Base-by-base conservation (phyloP, 1,284 basidiomycete species). In the Irpex sp. region DNA sequence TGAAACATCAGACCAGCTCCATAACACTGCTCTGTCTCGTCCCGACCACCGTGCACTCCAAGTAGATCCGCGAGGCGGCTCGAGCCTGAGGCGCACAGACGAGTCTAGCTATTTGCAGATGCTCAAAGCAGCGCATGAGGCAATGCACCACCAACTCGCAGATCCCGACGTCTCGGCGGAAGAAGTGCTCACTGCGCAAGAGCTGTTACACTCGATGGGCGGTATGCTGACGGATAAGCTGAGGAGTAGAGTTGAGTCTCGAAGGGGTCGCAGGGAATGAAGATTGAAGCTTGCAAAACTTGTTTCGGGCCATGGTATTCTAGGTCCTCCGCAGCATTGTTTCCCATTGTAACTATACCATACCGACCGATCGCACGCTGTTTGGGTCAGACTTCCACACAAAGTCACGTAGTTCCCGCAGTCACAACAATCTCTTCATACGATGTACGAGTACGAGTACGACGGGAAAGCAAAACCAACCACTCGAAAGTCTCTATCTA, bases 151-250 rank as follows among this genome's bases (percentile, higher is more conserved):
- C 4, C 18, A 23, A 19, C 48, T 45, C 14, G 52, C 36, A n/a
- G 42, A 55, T 8, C 5, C 39, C 4, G 52, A 59, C 14, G 36
- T 56, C 9, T 18, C 58, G 1, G 14, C 48, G 6, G 58, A 56
- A 6, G 58, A 59, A 9, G 53, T 48, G 1, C 9, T 59, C 10
- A 36, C 58, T 28, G 58, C 58, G 4, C 58, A 59, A 36, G 52
- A 59, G 19, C 8, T 47, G 16, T 10, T 48, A 12, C 14, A 42
- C 16, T 19, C 18, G 16, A 59, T 59, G 51, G 37, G 45, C 18
- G 23, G 35, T 16, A 54, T 49, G 19, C 12, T 59, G 19, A 42
- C 58, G n/a, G 39, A 42, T 12, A 52, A 47, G 14, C 52, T 59
- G 16, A 59, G 35, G 18, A 51, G 48, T 23, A 51, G 48, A 14